Base-by-base conservation (phyloP, 257 asterid species). In the Gentiana straminea region DNA sequence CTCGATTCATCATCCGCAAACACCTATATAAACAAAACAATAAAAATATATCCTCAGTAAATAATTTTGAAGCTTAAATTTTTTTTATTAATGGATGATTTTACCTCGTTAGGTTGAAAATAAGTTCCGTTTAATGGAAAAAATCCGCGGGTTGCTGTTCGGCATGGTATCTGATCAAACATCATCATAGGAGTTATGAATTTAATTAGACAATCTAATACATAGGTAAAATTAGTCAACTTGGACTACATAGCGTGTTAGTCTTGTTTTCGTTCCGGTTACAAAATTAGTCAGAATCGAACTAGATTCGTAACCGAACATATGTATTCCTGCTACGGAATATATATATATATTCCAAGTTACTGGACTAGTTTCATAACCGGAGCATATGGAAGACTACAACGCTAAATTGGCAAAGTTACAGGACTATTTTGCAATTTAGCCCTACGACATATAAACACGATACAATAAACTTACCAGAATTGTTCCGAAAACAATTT, bases 51-150 rank as follows among this genome's bases (percentile, higher is more conserved):
- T 6, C 24, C 24, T 39, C 2, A 24, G 7, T 13, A 54, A 4
- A 39, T 32, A 3, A 37, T 15, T 32, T 55, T 48, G 4, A 57
- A n/a, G 24, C 13, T 24, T 32, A 5, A 48, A 13, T 13, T 48
- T 37, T 45, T 59, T 8, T 13, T 32, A 13, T 10, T 3, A 41
- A 15, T 50, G 24, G 24, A 24, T 24, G 49, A 52, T 2, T 11
- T 59, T 68, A 83, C 94, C 96, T 87, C 94, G 7, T 84, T 84
- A 12, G 64, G 72, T 55, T 87, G 96, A 72, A 84, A 87, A 54
- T 84, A 87, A 6, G 96, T 87, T 51, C 94, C 96, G 2, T 79
- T 82, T 0, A 84, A 77, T n/a, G 95, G 94, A 63, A 88, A 88
- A 11, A 70, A 33, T 52, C 94, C 94, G 55, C 68, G 60, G 13